Evolutionary conservation across 768 basidiomycete genomes (phyloP), one percentile per base, ranked within the genome.

Genomic region (Termitomyces titanicus): DNA sequence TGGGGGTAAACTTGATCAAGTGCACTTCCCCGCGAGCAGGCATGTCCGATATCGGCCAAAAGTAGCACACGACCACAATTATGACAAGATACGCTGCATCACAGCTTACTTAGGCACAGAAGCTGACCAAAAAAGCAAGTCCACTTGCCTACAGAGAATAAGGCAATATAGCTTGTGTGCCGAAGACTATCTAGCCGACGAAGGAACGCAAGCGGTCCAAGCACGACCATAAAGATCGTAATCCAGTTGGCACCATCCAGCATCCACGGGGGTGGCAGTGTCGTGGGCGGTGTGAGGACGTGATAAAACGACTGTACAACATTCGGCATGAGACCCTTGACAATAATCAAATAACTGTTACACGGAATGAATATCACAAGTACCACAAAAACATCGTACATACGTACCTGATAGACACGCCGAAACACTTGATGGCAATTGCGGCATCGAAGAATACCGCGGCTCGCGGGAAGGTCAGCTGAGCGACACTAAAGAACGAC

Each of bases 381-480:
- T n/a, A 56, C 37, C 12, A 45, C 11, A 13, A 17, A 22, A 13
- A 25, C 11, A 22, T 12, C n/a, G 25, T n/a, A n/a, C n/a, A n/a
- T n/a, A n/a, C 80, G 44, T 71, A 93, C 82, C 92, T 94, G 63
- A 95, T 86, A 33, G 92, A 93, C 3, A 98, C 96, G 18, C 96
- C 96, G 66, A 97, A 97, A 69, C 96, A 98, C 68, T 98, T 98
- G 68, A 86, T 88, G 10, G 94, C 94, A 62, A 98, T 94, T 12
- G 95, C 96, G 3, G 85, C 86, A 68, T 98, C 96, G 64, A 98
- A 96, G 68, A 92, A 90, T 37, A 92, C 75, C 0, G 89, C 89
- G 0, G 89, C 91, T 42, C 79, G 83, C 2, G 96, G 96, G 68
- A 94, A 97, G 0, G 96, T 96, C 60, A 98, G 73, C 66, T 89